Base-by-base conservation (phyloP, 495 filamentous ascomycete species). In the Penicillium lividum region DNA sequence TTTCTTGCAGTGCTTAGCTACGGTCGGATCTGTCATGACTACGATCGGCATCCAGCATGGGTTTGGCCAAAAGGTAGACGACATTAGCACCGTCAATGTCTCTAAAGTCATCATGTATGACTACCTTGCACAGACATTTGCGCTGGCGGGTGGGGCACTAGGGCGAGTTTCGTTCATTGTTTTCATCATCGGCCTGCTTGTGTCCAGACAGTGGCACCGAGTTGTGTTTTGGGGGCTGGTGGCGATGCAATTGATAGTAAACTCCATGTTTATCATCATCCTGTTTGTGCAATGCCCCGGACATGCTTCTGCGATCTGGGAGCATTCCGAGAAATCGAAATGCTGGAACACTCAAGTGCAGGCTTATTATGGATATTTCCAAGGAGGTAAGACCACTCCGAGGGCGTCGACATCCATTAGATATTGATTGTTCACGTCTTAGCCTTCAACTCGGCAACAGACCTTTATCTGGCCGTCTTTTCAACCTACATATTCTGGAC, bases 381-480 rank as follows among this genome's bases (percentile, higher is more conserved):
- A 73, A 27, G 72, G 71, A 48, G 58, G 76, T 80, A 58, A 60
- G 76, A 66, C 22, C 22, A 22, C 22, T 2, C 22, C 2, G 22
- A 22, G 22, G 22, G 22, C 22, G 22, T 2, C 22, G 22, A 22
- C 22, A 22, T 22, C 22, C 22, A 16, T 7, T 45, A 13, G 25
- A 15, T 22, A 16, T 28, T 36, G 3, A 31, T 1, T 4, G 25
- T 9, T 16, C 8, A 8, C 8, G 3, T 31, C 11, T 52, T 46
- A 78, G 77, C 69, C 4, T 77, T 77, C 63, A 79, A 77, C 27
- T 70, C 73, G 4, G 58, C 72, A n/a, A 68, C 73, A 11, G 80
- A 83, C 51, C 63, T 82, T 1, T 80, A 77, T 31, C 73, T 83
- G 31, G 79, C 80, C n/a, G 56, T 73, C 0, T 80, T 80, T 53